phyloP scores from a whole-genome alignment of 225 moss, liverwort and hornwort species.

The Antitrichia curtipendula region DNA sequence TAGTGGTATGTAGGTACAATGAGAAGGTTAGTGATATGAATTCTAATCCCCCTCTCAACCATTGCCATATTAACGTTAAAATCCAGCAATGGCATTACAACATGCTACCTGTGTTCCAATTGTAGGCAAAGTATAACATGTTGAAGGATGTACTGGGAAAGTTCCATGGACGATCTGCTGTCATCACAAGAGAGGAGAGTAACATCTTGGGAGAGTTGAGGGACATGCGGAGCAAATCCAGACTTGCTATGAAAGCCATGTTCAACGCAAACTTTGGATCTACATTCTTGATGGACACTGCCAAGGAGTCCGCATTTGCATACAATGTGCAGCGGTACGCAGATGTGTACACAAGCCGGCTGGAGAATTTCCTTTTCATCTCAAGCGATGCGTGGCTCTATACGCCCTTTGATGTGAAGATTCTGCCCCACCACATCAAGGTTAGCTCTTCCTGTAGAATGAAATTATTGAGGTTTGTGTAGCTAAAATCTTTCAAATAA shows the following conservation, averaged over 20 bases:
- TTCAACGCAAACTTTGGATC: conserved; percentile 96
- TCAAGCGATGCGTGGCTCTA: conserved; percentile 87
- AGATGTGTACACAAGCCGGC: conserved; percentile 82
- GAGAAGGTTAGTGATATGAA: background rate
- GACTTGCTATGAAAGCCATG: conserved; percentile 69
- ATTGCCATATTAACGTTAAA: background rate
- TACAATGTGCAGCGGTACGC: conserved; percentile 96
- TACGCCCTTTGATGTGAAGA: conserved; percentile 76
- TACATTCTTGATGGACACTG: conserved; percentile 87
- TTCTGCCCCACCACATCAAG: conserved; percentile 89
- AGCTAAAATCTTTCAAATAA: background rate
- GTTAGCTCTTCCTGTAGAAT: background rate
- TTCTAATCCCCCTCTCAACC: background rate
- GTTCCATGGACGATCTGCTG: conserved; percentile 43
- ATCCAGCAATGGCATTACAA: background rate
- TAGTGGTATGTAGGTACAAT: background rate
- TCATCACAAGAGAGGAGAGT: conserved; percentile 30
- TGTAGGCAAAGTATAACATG: conserved; percentile 88
- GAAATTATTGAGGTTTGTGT: background rate
- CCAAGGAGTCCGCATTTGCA: conserved; percentile 89
- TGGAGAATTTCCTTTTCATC: conserved; percentile 69
- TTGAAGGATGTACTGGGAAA: conserved; percentile 75
- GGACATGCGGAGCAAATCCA: conserved; percentile 50
- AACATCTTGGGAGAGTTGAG: conserved; percentile 48
- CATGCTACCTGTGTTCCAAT: background rate